These are phyloP conservation scores for Elaeagnus macrophylla DNA, from an alignment of 306 rosid genomes.

Conservation along the genomic window DNA sequence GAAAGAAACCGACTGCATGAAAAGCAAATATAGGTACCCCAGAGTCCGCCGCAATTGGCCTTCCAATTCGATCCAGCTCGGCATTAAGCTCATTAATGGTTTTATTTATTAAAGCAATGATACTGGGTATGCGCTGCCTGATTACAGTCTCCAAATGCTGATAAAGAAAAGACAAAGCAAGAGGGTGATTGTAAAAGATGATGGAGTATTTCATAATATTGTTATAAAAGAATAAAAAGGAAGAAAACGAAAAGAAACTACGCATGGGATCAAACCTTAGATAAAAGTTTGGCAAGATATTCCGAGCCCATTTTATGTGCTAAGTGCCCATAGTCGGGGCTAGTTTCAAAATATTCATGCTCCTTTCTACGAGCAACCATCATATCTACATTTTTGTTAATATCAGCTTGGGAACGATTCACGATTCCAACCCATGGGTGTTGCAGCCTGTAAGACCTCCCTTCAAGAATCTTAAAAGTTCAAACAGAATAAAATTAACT, in stretches of 20 bases:
- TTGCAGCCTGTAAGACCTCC: conserved; percentile 83
- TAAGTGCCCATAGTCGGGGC: conserved; percentile 96
- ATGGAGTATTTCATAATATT: conserved; percentile 11
- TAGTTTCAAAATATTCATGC: conserved; percentile 82
- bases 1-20: conserved; percentile 8
- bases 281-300: conserved; percentile 93
- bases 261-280: conserved; percentile 45
- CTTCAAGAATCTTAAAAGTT: conserved; percentile 79
- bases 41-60: conserved; percentile 86
- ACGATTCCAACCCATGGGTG: conserved; percentile 99
- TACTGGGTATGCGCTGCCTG: conserved; percentile 97
- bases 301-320: conserved; percentile 98
- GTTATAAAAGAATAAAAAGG: conserved; percentile 1
- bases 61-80: conserved; percentile 94
- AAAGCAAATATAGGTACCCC: conserved; percentile 57
- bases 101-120: conserved; percentile 83
- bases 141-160: conserved; percentile 97
- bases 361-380: conserved; percentile 86
- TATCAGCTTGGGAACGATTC: conserved; percentile 98
- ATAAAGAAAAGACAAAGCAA: conserved; percentile 17
- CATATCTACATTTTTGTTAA: conserved; percentile 91
- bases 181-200: conserved; percentile 7
- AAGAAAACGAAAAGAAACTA: conserved; percentile 4
- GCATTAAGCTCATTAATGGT: conserved; percentile 90
- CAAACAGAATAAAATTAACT: conserved; percentile 18